Base-by-base conservation (phyloP, 2,329 filamentous ascomycete genomes). In the Trichoderma harzianum region DNA sequence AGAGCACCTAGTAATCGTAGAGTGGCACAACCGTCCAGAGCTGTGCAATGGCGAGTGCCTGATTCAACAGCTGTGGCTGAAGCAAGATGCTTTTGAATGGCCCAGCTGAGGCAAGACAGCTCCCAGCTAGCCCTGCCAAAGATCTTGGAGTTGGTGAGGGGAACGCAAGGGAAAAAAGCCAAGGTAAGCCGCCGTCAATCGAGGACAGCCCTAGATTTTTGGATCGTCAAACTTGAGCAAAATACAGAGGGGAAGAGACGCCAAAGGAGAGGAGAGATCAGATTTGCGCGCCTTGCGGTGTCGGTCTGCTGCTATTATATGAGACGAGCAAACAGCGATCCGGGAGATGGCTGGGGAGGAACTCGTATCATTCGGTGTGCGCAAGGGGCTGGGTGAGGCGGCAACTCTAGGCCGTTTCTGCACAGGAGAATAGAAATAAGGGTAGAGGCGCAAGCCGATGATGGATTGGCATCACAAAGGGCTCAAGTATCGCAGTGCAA, bases 21-120 rank as follows among this genome's bases (percentile, higher is more conserved):
- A 66, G 14, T 26, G 28, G 63, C 6, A 57, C 30, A 43, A 16
- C 5, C 60, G 43, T 53, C 18, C 30, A 30, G 53, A 58, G 30
- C 39, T 21, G 58, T 61, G 67, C 30, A 36, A 55, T 57, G 16
- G 58, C 16, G 39, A 43, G 60, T 70, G 30, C 30, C 43, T 55
- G 68, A 43, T 55, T 62, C 14, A 36, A 55, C 16, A 57, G 68
- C 26, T 55, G 62, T 66, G 62, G 69, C 61, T 57, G 64, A n/a
- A 63, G 39, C 24, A 61, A 32, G 28, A 26, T 43, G 36, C 51
- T 65, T 58, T 24, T 7, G 39, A 63, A 66, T 16, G 69, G 53
- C 60, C 11, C 8, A 61, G 62, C 69, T 71, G 69, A 71, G 69
- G 69, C 69, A 71, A 61, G 57, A 60, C 69, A 58, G 53, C 16